Evolutionary conservation across 345 rosid genomes (phyloP), one percentile per base, ranked within the genome.

Genomic region (Geranium rotundifolium): DNA sequence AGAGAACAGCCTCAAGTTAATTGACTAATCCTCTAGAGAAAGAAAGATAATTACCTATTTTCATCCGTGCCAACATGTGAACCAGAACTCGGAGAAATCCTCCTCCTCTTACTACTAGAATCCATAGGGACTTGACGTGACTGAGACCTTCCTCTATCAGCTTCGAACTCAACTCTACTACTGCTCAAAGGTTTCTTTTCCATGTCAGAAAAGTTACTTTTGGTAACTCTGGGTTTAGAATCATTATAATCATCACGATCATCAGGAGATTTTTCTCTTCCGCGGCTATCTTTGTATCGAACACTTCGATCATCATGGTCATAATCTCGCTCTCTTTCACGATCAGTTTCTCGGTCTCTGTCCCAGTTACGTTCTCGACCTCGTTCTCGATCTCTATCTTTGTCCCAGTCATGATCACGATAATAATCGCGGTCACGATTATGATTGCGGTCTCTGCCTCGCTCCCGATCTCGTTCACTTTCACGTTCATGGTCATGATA

Each of bases 251-350:
- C 89, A 67, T 82, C 92, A 18, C 55, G 78, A 58, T 86, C 88
- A 62, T 82, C 88, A 9, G 87, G 88, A 67, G 96, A 86, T 69
- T 84, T 84, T 72, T 84, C 88, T 70, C 72, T 76, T 70, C 79
- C 88, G 75, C 81, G 82, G 68, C 77, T 74, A 59, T 81, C 96
- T 64, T 75, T 90, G 70, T 74, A 75, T 69, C 82, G 80, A 34
- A 65, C 73, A 71, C 75, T 76, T 19, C 75, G 76, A 57, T 88
- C 95, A 75, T 87, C 84, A 59, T 57, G 74, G 56, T 76, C 81
- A 54, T 63, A 7, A 60, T 89, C 90, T 62, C 59, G 55, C 34
- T 83, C 86, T 52, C 72, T 65, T 5, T 73, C 82, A 19, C 73
- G 61, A 10, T 71, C 76, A 12, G 31, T 58, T 8, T 64, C 64